Evolutionary conservation across 345 rosid genomes (phyloP).

Genomic region (Luvunga scandens): DNA sequence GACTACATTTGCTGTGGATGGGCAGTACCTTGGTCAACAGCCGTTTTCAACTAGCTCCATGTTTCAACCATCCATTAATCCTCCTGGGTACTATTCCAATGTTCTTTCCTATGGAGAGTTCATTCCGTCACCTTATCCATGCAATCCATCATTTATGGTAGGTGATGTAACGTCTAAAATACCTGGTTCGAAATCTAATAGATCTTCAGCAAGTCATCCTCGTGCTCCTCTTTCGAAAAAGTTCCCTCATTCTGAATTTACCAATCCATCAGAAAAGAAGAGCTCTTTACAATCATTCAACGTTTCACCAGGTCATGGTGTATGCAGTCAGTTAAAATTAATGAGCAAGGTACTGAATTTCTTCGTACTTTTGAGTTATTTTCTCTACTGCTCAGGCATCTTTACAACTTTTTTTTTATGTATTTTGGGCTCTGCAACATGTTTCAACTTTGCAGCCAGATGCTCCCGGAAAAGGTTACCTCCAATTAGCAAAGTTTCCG

Average conservation of each 20-base stretch:
- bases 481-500: slow-evolving; percentile 23
- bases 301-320: slow-evolving; percentile 26
- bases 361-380: slow-evolving; percentile 3
- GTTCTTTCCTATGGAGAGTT: slow-evolving; percentile 38
- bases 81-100: slow-evolving; percentile 39
- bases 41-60: slow-evolving; percentile 29
- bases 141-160: slow-evolving; percentile 30
- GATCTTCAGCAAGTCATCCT: slow-evolving; percentile 36
- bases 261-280: slow-evolving; percentile 28
- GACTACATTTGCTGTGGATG: slow-evolving; percentile 25
- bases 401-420: neutral
- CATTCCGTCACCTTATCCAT: slow-evolving; percentile 27
- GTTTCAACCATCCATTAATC: slow-evolving; percentile 20
- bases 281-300: slow-evolving; percentile 18
- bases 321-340: slow-evolving; percentile 35
- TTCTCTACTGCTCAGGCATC: neutral
- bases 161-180: slow-evolving; percentile 30
- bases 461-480: slow-evolving; percentile 19
- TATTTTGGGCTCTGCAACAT: slow-evolving; percentile 13
- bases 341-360: slow-evolving; percentile 32
- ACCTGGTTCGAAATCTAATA: slow-evolving; percentile 30
- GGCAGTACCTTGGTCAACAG: slow-evolving; percentile 32
- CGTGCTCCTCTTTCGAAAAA: slow-evolving; percentile 10
- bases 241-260: slow-evolving; percentile 7
- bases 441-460: slow-evolving; percentile 23